Evolutionary conservation across 2,329 filamentous ascomycete genomes (phyloP), one percentile per base, ranked within the genome.

Genomic region (Colletotrichum karsti): DNA sequence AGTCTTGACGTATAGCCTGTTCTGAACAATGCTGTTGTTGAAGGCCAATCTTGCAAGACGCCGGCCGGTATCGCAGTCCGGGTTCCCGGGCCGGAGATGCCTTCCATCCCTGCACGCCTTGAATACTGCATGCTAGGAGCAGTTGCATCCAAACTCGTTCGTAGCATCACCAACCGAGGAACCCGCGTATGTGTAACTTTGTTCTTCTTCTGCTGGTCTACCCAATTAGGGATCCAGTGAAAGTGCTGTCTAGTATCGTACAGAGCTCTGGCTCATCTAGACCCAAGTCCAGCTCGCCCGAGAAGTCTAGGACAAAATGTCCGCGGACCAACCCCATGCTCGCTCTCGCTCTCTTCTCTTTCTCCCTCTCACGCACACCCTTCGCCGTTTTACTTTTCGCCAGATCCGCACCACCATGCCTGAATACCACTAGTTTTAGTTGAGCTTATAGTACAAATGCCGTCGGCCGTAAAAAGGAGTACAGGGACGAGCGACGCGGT

Each of bases 401-500:
- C 42, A 50, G 24, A 30, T 12, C 61, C 64, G 44, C 51, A 35
- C 44, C 48, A 44, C 64, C 64, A 67, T 67, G 64, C 64, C 44
- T 51, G 37, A 67, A 64, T 56, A 53, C 30, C 35, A 67, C 44
- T 67, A 57, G 18, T 63, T 63, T 64, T 63, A 58, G 44, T 33
- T 55, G 42, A 33, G 42, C 44, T 64, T 57, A 35, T 54, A 46
- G 54, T 67, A 67, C 59, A 67, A 67, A 64, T 64, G 64, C 64
- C 37, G 12, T 57, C 51, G 64, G 37, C 60, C 59, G 64, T 64
- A 30, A 67, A 59, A 50, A 39, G 50, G 26, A 55, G 37, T 57
- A 44, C 15, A 37, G 42, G 13, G 59, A 64, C 64, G 53, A 63
- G 60, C 59, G 44, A 60, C 60, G 22, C 35, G 39, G 15, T n/a